Conservation (phyloP, 495 filamentous ascomycete genomes). For the Cudoniella acicularis region DNA sequence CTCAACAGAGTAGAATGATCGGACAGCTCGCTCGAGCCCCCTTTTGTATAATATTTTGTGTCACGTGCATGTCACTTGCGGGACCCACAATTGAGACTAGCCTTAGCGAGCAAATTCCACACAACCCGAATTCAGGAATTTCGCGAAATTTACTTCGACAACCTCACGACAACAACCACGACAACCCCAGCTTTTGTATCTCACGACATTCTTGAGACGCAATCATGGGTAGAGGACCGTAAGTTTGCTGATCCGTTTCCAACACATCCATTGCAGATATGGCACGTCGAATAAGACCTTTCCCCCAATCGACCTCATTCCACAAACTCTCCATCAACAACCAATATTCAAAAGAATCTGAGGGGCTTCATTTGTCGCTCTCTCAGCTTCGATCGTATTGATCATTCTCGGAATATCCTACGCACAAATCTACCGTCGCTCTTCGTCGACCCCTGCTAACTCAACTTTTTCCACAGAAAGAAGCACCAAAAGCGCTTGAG, state of each 20-base stretch:
- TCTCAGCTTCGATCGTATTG: too few species aligned
- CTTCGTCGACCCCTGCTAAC: slow-evolving; percentile 7
- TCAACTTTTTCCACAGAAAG: slow-evolving; percentile 57
- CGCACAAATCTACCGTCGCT: too few species aligned
- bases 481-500: slow-evolving; percentile 99
- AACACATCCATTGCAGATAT: not conserved
- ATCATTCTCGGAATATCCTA: too few species aligned
- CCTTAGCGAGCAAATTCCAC: not conserved
- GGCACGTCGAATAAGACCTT: not conserved
- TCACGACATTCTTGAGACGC: slow-evolving; percentile 15
- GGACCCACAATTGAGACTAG: not conserved
- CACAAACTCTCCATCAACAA: too few species aligned
- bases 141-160: not conserved
- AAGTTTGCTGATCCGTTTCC: slow-evolving; percentile 4
- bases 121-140: not conserved
- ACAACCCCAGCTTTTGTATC: slow-evolving; percentile 29
- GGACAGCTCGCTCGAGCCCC: too few species aligned
- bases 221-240: slow-evolving; percentile 28
- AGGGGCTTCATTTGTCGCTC: too few species aligned
- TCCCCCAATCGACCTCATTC: too few species aligned
- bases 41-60: too few species aligned
- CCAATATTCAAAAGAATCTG: too few species aligned
- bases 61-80: not conserved
- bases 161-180: slow-evolving; percentile 4
- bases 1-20: too few species aligned